These are phyloP conservation scores for Hypocreales sp. DNA, from an alignment of 2,329 filamentous ascomycete genomes.

Conservation along the genomic window DNA sequence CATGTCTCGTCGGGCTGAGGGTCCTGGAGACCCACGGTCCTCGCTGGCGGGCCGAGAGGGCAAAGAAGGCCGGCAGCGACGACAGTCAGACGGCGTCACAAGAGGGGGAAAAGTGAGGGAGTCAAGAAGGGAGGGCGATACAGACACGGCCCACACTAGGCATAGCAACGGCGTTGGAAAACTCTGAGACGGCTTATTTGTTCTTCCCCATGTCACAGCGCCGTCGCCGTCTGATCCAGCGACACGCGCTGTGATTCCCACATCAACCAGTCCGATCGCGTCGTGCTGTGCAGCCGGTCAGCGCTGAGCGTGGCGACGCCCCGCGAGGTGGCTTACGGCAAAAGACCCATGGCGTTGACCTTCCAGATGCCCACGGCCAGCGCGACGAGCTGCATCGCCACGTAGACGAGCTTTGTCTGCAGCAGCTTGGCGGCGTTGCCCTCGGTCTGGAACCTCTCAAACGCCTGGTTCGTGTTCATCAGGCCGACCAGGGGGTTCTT, in stretches of 20 bases:
- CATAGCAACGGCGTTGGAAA: conserved; percentile 5
- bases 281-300: conserved; percentile 73
- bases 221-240: conserved; percentile 49
- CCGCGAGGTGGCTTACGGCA: conserved; percentile 58
- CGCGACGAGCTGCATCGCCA: conserved; percentile 73
- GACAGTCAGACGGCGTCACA: neutral
- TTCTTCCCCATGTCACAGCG: conserved; percentile 15
- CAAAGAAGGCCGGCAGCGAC: conserved; percentile 11
- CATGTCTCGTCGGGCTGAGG: conserved; percentile 31
- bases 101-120: conserved; percentile 1
- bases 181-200: neutral
- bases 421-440: conserved; percentile 59
- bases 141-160: neutral
- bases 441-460: conserved; percentile 78
- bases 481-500: conserved; percentile 86
- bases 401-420: conserved; percentile 74
- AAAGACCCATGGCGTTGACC: conserved; percentile 85
- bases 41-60: conserved; percentile 33
- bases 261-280: conserved; percentile 90
- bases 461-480: conserved; percentile 70
- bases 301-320: no score
- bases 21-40: conserved; percentile 32
- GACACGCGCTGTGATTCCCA: conserved; percentile 72
- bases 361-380: conserved; percentile 88
- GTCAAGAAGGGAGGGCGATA: neutral